Evolutionary conservation across 148 eudicot genomes (phyloP), one percentile per base, ranked within the genome.

Genomic region (Nepenthes gracilis): DNA sequence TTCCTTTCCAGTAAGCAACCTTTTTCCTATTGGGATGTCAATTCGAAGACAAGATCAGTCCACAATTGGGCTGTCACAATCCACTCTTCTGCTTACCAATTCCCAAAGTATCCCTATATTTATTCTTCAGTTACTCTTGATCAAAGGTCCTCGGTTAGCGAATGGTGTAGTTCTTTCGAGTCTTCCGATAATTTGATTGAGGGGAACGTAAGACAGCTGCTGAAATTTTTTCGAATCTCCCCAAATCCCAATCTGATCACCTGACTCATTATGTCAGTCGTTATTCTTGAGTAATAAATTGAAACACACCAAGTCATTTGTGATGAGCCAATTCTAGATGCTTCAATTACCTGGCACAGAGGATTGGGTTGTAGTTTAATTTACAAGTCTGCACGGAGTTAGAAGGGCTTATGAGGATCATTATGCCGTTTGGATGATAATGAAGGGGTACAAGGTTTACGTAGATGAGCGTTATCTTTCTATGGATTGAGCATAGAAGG

Each of bases 381-480:
- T 82, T 67, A 93, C 98, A 1, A 93, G 98, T 52, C 72, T 93
- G 40, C 70, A 95, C 0, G 96, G 98, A 5, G 72, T 93, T 33
- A 68, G 98, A 9, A 71, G 85, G 47, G 88, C 98, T 0, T 83
- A 62, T 14, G 86, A 83, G 72, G 98, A 93, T 75, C 88, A 96
- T 35, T 78, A 74, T 59, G 77, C 90, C 0, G 90, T 80, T 2
- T 69, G 87, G 48, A 72, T 84, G 91, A 88, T 93, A 34, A 62
- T 93, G 10, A 69, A 80, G 32, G 88, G 83, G 6, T 81, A 75
- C 65, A 77, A 82, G 63, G 83, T 93, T 57, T 66, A 72, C 9
- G 78, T 93, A 0, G 98, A 93, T 12, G 95, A 88, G 33, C 64
- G 98, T 1, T 96, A 93, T 36, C 75, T 93, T 12, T 93, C 95